These are phyloP conservation scores for Dipodascus geniculatus DNA, from an alignment of 805 yeast species.

Conservation along the genomic window DNA sequence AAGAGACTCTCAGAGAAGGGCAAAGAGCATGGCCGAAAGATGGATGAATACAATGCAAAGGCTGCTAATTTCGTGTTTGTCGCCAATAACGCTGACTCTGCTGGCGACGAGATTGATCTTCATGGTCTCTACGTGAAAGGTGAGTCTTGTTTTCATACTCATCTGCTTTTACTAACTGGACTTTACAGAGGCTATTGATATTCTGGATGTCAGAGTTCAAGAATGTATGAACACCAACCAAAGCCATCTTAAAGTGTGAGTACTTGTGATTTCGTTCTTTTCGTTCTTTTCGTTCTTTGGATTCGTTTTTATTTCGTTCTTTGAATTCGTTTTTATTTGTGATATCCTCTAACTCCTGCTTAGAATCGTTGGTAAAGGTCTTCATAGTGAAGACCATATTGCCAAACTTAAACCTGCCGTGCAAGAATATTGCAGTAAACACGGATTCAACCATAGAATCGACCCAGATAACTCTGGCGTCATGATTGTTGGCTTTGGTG, in stretches of 20 bases:
- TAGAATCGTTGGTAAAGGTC: conserved; percentile 80
- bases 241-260: conserved; percentile 45
- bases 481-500: conserved; percentile 51
- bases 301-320: too few species aligned
- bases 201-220: conserved; percentile 61
- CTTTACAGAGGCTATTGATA: conserved; percentile 63
- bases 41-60: conserved; percentile 57
- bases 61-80: conserved; percentile 84
- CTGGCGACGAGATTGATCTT: conserved; percentile 75
- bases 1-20: conserved; percentile 61
- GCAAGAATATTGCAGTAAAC: conserved; percentile 60
- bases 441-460: conserved; percentile 45
- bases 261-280: too few species aligned
- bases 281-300: too few species aligned
- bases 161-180: not conserved
- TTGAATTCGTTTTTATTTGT: too few species aligned
- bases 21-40: conserved; percentile 44
- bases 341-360: not conserved
- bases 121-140: conserved; percentile 77
- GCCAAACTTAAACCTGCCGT: conserved; percentile 88
- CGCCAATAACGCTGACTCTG: conserved; percentile 82
- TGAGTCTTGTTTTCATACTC: conserved; percentile 1
- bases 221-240: conserved; percentile 50
- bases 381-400: conserved; percentile 69
- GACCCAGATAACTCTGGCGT: conserved; percentile 76